phyloP scores from a whole-genome alignment of 768 basidiomycete genomes.

The Sporobolomyces phaffii region DNA sequence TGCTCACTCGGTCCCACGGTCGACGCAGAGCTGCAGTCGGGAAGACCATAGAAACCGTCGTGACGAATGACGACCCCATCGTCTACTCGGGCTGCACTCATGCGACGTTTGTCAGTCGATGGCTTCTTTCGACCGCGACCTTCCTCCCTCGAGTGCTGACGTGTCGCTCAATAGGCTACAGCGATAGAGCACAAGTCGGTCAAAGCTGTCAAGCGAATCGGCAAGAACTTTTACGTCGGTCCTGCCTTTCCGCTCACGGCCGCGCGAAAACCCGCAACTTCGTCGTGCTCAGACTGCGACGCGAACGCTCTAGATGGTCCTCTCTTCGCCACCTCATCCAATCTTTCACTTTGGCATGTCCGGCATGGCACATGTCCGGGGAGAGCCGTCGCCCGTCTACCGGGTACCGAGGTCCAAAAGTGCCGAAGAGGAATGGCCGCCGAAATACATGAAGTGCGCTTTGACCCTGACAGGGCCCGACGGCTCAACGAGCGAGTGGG shows the following conservation, averaged over 20 bases:
- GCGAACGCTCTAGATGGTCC: slow-evolving; percentile 15
- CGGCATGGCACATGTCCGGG: slow-evolving; percentile 27
- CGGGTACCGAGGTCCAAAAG: slow-evolving; percentile 31
- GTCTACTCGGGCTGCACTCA: slow-evolving; percentile 35
- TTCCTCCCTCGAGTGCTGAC: not conserved
- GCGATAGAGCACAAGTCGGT: slow-evolving; percentile 29
- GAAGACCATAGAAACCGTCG: slow-evolving; percentile 23
- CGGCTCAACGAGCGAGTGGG: slow-evolving; percentile 33
- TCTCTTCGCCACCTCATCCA: slow-evolving; percentile 21
- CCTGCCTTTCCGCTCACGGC: not conserved
- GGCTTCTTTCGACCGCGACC: too few species aligned
- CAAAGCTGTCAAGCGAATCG: slow-evolving; percentile 24
- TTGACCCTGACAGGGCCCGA: slow-evolving; percentile 23
- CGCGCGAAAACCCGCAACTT: not conserved
- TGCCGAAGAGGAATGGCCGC: slow-evolving; percentile 37
- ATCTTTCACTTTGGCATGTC: slow-evolving; percentile 41
- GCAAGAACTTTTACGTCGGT: slow-evolving; percentile 46
- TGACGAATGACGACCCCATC: slow-evolving; percentile 34
- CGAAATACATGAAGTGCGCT: slow-evolving; percentile 37
- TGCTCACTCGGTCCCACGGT: not conserved
- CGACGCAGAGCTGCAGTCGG: slow-evolving; percentile 21
- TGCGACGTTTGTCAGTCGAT: slow-evolving; percentile 16
- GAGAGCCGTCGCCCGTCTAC: slow-evolving; percentile 31
- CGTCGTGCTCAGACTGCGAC: too few species aligned
- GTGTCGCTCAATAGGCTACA: slow-evolving; percentile 7